A percentile compares a stretch with the other conserved stretches of the same genome.
Conservation (phyloP, 2,329 filamentous ascomycete species). For the Trichoderma sp. region DNA sequence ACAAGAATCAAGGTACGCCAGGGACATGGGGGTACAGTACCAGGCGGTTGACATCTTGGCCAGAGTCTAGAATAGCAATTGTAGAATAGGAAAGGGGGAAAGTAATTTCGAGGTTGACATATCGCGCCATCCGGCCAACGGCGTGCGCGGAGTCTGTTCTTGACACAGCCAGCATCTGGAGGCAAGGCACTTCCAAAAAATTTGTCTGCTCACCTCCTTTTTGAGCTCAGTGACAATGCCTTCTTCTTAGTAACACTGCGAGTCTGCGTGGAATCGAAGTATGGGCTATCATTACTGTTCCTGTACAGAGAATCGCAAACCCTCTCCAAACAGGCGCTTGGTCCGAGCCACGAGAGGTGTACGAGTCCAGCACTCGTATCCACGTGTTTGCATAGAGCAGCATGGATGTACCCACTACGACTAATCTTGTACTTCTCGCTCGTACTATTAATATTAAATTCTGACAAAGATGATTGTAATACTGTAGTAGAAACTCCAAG, state of each 20-base stretch:
- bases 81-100: not conserved
- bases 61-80: conserved; percentile 1
- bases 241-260: not conserved
- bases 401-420: not conserved
- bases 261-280: rapidly evolving
- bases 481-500: not conserved
- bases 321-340: not conserved
- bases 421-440: not conserved
- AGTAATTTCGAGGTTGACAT: not conserved
- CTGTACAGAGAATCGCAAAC: not conserved
- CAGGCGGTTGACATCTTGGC: conserved; percentile 1
- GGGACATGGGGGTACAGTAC: not conserved
- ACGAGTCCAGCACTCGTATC: not conserved
- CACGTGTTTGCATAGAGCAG: not conserved
- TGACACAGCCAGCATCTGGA: not conserved
- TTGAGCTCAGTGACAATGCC: not conserved
- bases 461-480: not conserved
- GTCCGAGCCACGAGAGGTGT: not conserved
- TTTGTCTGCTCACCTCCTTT: conserved; percentile 9
- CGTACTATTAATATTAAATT: not conserved
- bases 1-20: not conserved
- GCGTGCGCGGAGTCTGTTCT: not conserved
- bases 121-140: conserved; percentile 7
- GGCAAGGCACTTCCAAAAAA: not conserved
- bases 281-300: not conserved